Conservation (phyloP, 1,284 basidiomycete genomes). For the Baeospora myosura region DNA sequence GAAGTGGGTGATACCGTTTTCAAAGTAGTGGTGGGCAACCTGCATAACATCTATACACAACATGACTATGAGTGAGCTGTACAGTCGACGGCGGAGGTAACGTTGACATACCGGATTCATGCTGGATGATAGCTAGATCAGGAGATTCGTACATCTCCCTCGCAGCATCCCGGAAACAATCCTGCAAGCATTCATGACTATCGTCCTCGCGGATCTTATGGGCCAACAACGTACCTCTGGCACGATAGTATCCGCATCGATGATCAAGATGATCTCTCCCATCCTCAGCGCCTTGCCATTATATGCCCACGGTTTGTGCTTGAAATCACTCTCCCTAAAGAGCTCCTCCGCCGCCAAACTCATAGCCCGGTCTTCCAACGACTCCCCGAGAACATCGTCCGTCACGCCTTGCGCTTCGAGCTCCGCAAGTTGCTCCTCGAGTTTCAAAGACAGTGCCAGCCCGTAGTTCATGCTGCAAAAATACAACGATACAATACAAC, state of each 20-base stretch:
- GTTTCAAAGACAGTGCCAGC: constrained; percentile 60
- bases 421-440: constrained; percentile 62
- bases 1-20: constrained; percentile 79
- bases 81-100: constrained; percentile 7
- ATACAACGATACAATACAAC: neutral
- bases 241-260: constrained; percentile 82
- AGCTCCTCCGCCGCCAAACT: constrained; percentile 63
- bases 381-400: constrained; percentile 18
- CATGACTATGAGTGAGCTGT: constrained; percentile 18
- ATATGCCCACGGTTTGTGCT: constrained; percentile 58
- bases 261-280: constrained; percentile 62
- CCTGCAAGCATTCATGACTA: constrained; percentile 26
- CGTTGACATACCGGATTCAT: constrained; percentile 54
- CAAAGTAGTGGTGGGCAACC: constrained; percentile 80
- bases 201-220: neutral
- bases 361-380: constrained; percentile 56
- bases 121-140: constrained; percentile 79
- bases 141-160: constrained; percentile 72
- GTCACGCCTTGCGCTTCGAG: constrained; percentile 40
- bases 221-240: constrained; percentile 47
- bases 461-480: constrained; percentile 67
- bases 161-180: constrained; percentile 81
- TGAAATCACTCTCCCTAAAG: constrained; percentile 45
- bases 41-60: constrained; percentile 82
- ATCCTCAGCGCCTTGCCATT: constrained; percentile 52